Percentiles rank a stretch among this genome's conserved stretches.
Evolutionary conservation across 2,329 filamentous ascomycete genomes (phyloP).

Genomic region (Xylariaceae sp.): DNA sequence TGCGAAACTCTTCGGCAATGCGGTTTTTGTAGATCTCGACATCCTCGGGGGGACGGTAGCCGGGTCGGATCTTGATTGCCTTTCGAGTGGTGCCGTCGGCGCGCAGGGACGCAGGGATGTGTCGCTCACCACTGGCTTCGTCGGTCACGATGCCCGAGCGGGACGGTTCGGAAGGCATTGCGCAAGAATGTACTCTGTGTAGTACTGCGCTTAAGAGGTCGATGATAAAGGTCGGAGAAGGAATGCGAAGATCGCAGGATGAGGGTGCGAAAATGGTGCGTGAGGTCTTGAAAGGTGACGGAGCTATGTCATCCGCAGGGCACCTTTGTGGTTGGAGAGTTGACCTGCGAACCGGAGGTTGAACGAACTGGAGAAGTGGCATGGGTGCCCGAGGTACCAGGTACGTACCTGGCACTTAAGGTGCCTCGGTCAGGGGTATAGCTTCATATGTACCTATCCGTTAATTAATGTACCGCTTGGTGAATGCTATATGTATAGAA

Average conservation of each 20-base stretch:
- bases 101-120: constrained; percentile 82
- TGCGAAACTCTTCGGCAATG: constrained; percentile 79
- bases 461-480: too few relatives aligned
- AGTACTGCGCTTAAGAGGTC: too few relatives aligned
- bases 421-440: background rate
- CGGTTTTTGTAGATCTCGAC: constrained; percentile 94
- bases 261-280: too few relatives aligned
- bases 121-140: constrained; percentile 68
- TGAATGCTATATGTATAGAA: too few relatives aligned
- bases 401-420: background rate
- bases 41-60: constrained; percentile 91
- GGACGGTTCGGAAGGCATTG: constrained; percentile 46
- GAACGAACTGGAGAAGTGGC: background rate
- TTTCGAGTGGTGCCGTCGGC: constrained; percentile 87
- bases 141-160: constrained; percentile 74
- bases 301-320: background rate
- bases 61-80: constrained; percentile 89
- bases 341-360: background rate
- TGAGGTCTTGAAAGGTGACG: background rate
- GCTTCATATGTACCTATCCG: background rate
- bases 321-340: background rate
- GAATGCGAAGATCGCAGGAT: too few relatives aligned
- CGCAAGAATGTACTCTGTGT: background rate
- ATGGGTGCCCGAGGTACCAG: background rate
- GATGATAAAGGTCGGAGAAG: too few relatives aligned